Evolutionary conservation across 108 stramenopile genomes (phyloP), one percentile per base, ranked within the genome.

Genomic region (Pelagomonas calceolata): DNA sequence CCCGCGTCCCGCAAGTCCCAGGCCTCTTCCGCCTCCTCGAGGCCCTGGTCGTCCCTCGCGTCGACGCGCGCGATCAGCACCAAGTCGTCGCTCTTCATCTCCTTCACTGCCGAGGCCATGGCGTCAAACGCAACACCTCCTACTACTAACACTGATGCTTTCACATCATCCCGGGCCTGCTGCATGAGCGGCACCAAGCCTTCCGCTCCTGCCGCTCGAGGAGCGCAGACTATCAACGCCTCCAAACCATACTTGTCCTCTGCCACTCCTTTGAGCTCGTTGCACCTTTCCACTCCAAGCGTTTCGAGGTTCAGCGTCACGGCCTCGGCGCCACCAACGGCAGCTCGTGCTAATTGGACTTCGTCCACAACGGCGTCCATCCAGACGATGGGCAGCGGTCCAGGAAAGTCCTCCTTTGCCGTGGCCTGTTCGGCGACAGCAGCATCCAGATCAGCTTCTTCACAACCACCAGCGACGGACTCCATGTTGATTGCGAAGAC

Each of bases 11-110:
- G 84, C 51, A 87, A 86, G 31, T 73, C 63, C 92, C 92, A 93
- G 46, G 87, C 87, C 68, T 93, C 92, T 73, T 93, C 88, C 18
- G 91, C 85, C 73, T 93, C 92, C 75, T 88, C 88, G 70, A 91
- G 66, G 29, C 76, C 81, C 73, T 87, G 85, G 69, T 91, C 85
- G 60, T 88, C 85, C 69, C 80, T 81, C 26, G 87, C 86, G 21
- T 77, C 60, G 63, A 93, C 84, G 73, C 84, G 83, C 67, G 86
- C 88, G 77, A 93, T 81, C 31, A 72, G 82, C 44, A 81, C 81
- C 14, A 93, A 76, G 30, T 79, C 87, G 35, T 89, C 86, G 15
- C 85, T 83, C 31, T 86, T 75, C 18, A 69, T 51, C 30, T 45
- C 26, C 9, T 30, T 30, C 36, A 30, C 16, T 30, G 36, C 32